Conservation (phyloP, 306 rosid genomes). For the cucumber (Cucumis sativus) region DNA sequence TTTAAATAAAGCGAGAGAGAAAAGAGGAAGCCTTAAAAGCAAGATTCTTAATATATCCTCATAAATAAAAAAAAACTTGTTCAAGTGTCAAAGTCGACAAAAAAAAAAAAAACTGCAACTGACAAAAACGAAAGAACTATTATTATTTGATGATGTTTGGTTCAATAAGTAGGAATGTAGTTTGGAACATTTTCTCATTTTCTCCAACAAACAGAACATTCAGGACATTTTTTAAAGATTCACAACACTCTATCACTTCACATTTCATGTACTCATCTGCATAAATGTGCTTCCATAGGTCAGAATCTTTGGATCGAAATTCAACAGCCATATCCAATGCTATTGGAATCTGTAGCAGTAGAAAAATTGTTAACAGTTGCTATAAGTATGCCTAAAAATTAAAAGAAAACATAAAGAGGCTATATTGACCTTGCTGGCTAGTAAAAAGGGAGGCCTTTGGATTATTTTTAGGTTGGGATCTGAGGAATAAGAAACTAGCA, state of each 20-base stretch:
- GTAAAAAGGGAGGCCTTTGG: conserved; percentile 98
- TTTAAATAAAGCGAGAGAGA: no score
- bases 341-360: conserved; percentile 61
- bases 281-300: conserved; percentile 88
- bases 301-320: conserved; percentile 68
- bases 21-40: no score
- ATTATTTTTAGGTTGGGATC: conserved; percentile 79
- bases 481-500: conserved; percentile 86
- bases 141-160: neutral
- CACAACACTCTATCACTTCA: conserved; percentile 87
- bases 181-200: conserved; percentile 66
- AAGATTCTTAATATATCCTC: no score
- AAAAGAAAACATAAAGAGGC: conserved; percentile 4
- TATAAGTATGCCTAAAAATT: conserved; percentile 9
- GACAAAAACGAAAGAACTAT: neutral
- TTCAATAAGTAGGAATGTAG: neutral
- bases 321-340: conserved; percentile 96
- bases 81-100: no score
- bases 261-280: conserved; percentile 90
- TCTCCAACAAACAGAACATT: conserved; percentile 66
- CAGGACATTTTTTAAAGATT: conserved; percentile 61
- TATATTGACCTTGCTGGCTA: conserved; percentile 81
- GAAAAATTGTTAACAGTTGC: conserved; percentile 19
- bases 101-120: no score
- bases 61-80: no score